Conservation (phyloP, 495 filamentous ascomycete species). For the Xylaria acuta region DNA sequence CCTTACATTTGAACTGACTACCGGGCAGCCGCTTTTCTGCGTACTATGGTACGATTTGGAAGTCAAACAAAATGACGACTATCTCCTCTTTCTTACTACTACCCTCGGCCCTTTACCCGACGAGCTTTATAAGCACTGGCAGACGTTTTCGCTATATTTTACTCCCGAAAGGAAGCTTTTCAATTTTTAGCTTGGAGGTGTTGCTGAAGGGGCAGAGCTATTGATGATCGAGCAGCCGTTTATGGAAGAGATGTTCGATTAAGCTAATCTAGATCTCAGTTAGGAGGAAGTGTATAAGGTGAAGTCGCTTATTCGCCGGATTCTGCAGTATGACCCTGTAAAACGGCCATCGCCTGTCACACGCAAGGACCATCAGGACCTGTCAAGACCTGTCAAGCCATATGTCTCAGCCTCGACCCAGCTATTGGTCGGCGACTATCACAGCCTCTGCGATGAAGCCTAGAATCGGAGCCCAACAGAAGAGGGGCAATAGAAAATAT, state of each 20-base stretch:
- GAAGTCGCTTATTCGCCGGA: constrained; percentile 1
- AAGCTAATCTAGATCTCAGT: not conserved
- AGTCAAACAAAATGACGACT: not conserved
- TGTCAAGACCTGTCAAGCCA: too few species aligned
- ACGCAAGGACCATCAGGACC: too few species aligned
- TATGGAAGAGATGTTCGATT: not conserved
- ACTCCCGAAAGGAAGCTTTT: not conserved
- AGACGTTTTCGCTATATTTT: not conserved
- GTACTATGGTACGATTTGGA: not conserved
- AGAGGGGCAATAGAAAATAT: too few species aligned
- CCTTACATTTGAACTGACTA: not conserved
- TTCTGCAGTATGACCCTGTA: constrained; percentile 4
- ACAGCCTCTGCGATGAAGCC: too few species aligned
- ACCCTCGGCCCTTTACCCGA: not conserved
- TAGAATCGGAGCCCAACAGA: too few species aligned
- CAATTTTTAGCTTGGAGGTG: not conserved
- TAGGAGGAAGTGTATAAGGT: not conserved
- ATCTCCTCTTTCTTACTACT: not conserved
- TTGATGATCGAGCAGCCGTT: not conserved
- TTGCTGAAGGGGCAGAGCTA: not conserved
- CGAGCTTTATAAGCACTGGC: not conserved
- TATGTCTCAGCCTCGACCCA: too few species aligned
- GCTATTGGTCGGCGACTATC: too few species aligned
- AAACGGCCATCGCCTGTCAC: not conserved
- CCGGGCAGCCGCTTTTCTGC: not conserved